A percentile compares a stretch with the other conserved stretches of the same genome.
Evolutionary conservation across 2,329 filamentous ascomycete genomes (phyloP).

Genomic region (Colletotrichum tropicicola): DNA sequence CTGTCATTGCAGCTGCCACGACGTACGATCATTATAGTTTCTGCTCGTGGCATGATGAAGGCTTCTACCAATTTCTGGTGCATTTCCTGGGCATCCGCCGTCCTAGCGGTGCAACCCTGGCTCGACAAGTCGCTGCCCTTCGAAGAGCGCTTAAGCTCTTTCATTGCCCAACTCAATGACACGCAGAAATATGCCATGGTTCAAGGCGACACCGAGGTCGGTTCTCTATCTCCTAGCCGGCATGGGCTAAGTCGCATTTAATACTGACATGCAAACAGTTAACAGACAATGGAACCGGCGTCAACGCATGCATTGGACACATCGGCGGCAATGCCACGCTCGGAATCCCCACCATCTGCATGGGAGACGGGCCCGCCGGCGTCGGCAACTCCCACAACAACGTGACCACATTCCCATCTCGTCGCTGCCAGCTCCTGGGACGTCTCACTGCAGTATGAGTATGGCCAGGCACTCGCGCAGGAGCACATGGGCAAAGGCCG

Average conservation of each 20-base stretch:
- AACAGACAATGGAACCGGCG: constrained; percentile 4
- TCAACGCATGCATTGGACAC: constrained; percentile 15
- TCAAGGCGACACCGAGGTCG: not conserved
- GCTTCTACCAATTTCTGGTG: not conserved
- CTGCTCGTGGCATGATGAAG: too few relatives aligned
- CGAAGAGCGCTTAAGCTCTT: not conserved
- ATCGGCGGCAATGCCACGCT: not conserved
- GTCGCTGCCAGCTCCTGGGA: constrained; percentile 38
- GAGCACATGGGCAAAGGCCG: constrained; percentile 56
- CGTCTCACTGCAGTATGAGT: constrained; percentile 33
- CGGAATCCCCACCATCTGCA: constrained; percentile 1
- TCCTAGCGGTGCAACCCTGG: not conserved
- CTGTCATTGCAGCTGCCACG: too few relatives aligned
- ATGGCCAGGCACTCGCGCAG: constrained; percentile 20
- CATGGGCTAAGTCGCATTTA: too few relatives aligned
- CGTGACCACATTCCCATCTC: not conserved
- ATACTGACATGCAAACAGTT: not conserved
- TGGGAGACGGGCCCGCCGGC: constrained; percentile 12
- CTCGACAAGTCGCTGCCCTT: not conserved
- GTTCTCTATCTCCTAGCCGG: too few relatives aligned
- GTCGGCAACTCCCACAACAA: constrained; percentile 10
- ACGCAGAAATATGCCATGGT: constrained; percentile 1
- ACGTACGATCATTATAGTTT: too few relatives aligned
- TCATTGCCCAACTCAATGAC: not conserved
- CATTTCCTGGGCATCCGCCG: not conserved